phyloP scores from a whole-genome alignment of 257 asterid genomes.

The Nicotiana paniculata region DNA sequence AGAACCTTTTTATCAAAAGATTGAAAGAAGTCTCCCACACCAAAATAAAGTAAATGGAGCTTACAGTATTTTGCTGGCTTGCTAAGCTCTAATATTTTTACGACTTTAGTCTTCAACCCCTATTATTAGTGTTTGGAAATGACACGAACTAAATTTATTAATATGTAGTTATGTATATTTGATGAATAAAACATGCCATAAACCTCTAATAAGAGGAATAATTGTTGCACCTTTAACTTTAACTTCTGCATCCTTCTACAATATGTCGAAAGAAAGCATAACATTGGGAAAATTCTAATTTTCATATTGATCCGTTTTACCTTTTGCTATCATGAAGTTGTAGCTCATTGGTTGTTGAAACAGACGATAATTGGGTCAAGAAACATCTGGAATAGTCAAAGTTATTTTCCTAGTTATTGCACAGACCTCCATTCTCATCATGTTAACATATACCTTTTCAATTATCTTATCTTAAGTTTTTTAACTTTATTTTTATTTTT shows the following conservation, averaged over 20 bases:
- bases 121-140: neutral
- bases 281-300: neutral
- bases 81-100: neutral
- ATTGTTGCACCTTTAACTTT: neutral
- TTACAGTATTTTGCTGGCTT: neutral
- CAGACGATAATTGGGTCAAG: neutral
- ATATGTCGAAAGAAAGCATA: constrained; percentile 8
- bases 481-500: too few species aligned
- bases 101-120: neutral
- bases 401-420: neutral
- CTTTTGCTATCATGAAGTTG: neutral
- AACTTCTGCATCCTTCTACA: neutral
- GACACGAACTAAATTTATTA: neutral
- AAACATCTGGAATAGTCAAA: constrained; percentile 1
- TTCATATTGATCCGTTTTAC: neutral
- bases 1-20: constrained; percentile 25
- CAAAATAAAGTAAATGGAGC: neutral
- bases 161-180: neutral
- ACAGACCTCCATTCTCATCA: neutral
- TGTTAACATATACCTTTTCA: neutral
- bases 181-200: neutral
- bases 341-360: neutral
- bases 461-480: neutral
- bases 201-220: neutral
- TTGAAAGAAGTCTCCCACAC: constrained; percentile 19